Percentiles rank a stretch among this genome's conserved stretches.
Evolutionary conservation across 768 basidiomycete species (phyloP).

Genomic region (Holtermanniella nyarrowii): DNA sequence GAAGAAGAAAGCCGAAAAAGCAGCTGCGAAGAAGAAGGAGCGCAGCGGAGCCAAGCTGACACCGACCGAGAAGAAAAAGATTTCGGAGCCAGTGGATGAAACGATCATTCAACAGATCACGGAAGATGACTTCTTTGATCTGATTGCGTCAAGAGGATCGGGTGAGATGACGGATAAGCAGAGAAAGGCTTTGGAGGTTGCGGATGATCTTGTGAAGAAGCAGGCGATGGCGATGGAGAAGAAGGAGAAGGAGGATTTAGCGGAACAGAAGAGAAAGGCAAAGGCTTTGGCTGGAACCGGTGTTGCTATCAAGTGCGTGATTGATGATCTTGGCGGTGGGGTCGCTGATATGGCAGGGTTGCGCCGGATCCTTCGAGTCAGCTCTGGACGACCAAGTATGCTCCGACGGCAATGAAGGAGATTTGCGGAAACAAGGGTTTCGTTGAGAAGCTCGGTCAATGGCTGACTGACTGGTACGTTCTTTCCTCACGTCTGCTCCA

Average conservation of each 20-base stretch:
- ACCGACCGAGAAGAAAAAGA: not conserved
- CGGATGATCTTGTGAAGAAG: slow-evolving; percentile 61
- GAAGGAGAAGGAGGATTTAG: slow-evolving; percentile 53
- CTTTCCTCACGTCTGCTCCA: not conserved
- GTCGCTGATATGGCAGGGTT: not conserved
- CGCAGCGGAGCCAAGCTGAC: not conserved
- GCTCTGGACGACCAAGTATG: slow-evolving; percentile 92
- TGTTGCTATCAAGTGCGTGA: slow-evolving; percentile 34
- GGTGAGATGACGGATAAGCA: slow-evolving; percentile 63
- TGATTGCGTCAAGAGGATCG: slow-evolving; percentile 65
- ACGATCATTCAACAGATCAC: slow-evolving; percentile 61
- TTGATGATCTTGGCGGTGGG: not conserved
- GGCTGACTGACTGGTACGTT: slow-evolving; percentile 77
- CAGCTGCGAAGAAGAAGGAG: not conserved
- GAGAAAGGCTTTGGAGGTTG: slow-evolving; percentile 68
- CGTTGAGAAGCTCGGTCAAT: slow-evolving; percentile 76
- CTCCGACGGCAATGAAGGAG: slow-evolving; percentile 74
- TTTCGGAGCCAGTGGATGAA: slow-evolving; percentile 40
- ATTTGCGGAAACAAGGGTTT: slow-evolving; percentile 90
- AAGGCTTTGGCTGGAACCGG: slow-evolving; percentile 28
- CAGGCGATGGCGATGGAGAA: slow-evolving; percentile 43
- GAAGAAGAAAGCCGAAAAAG: not conserved
- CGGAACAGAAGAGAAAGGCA: slow-evolving; percentile 26
- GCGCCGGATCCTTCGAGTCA: slow-evolving; percentile 42
- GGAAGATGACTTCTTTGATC: slow-evolving; percentile 76